These are phyloP conservation scores for Yarrowia bubula DNA, from an alignment of 805 yeast species.

Conservation along the genomic window DNA sequence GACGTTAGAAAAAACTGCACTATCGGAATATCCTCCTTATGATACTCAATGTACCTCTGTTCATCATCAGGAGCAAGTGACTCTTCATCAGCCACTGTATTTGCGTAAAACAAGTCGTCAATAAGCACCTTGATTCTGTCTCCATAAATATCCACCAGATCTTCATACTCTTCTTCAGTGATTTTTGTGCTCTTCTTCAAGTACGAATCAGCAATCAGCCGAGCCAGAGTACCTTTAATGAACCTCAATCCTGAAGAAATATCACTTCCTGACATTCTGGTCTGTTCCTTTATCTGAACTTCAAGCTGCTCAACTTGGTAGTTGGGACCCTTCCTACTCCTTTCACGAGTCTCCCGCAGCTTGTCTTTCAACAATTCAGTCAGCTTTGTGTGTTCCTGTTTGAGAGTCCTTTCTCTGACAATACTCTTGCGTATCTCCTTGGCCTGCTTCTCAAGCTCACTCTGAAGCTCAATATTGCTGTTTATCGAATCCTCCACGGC, in stretches of 20 bases:
- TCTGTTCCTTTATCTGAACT: background rate
- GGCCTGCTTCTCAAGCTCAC: background rate
- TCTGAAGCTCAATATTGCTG: background rate
- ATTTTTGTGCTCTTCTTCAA: constrained; percentile 14
- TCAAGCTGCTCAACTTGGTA: background rate
- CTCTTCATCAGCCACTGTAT: constrained; percentile 15
- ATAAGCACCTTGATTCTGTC: constrained; percentile 16
- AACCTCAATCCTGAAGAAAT: background rate
- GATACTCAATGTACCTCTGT: constrained; percentile 6
- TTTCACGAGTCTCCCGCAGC: background rate
- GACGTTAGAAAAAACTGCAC: constrained; percentile 16
- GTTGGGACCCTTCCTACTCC: background rate
- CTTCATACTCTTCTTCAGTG: background rate
- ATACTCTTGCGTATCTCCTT: background rate
- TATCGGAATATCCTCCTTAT: constrained; percentile 21
- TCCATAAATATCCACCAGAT: constrained; percentile 14
- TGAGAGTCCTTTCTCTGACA: background rate
- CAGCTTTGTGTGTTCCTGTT: background rate
- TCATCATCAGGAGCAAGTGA: constrained; percentile 2
- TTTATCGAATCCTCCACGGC: constrained; percentile 8
- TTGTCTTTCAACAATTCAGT: background rate
- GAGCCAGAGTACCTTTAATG: constrained; percentile 5
- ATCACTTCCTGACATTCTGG: background rate
- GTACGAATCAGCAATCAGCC: constrained; percentile 3
- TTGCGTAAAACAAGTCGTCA: constrained; percentile 18